A percentile compares a stretch with the other conserved stretches of the same genome.
Conservation (phyloP, 106 monocot genomes). For the Agapanthus africanus region DNA sequence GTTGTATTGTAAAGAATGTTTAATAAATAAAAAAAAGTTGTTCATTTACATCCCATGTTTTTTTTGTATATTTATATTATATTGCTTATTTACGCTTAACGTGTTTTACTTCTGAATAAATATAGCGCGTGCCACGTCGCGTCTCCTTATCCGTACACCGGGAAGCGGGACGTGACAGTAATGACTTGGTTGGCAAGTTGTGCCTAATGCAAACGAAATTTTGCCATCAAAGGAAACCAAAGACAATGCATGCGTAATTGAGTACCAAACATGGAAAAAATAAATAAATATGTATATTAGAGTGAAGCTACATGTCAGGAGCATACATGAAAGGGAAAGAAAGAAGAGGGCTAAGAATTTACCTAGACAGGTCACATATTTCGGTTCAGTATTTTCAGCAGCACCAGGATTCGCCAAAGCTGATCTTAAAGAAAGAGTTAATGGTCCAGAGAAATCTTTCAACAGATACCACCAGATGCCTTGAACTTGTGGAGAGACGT, state of each 20-base stretch:
- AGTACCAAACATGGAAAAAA: background rate
- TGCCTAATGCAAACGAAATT: background rate
- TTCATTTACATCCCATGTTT: too few relatives aligned
- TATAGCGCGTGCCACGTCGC: too few relatives aligned
- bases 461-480: constrained; percentile 56
- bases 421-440: constrained; percentile 40
- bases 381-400: constrained; percentile 13
- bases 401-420: constrained; percentile 10
- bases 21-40: too few relatives aligned
- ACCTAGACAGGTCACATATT: constrained; percentile 41
- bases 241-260: background rate
- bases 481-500: constrained; percentile 9
- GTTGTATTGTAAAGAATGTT: too few relatives aligned
- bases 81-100: too few relatives aligned
- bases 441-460: constrained; percentile 32
- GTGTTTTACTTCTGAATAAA: too few relatives aligned
- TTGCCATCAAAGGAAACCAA: background rate
- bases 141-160: too few relatives aligned
- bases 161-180: too few relatives aligned
- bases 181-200: background rate
- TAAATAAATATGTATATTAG: background rate
- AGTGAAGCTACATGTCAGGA: background rate
- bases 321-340: background rate
- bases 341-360: constrained; percentile 3
- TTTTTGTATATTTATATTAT: too few relatives aligned